These are phyloP conservation scores for Fusarium cyanostomum DNA, from an alignment of 2,329 filamentous ascomycete genomes.

Conservation along the genomic window DNA sequence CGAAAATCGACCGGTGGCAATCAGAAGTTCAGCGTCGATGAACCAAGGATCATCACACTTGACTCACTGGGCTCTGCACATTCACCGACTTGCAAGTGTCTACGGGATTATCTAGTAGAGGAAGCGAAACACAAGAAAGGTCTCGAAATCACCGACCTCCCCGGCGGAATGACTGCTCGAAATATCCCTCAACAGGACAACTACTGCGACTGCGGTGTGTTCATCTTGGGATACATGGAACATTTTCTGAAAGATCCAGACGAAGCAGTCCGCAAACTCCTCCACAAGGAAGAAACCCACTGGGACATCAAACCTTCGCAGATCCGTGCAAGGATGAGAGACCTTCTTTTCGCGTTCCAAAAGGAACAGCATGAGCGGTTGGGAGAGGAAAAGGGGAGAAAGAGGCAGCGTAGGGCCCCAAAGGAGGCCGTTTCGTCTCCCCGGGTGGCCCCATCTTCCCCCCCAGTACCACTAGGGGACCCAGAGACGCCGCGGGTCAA, in stretches of 20 bases:
- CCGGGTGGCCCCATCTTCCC: slow-evolving; percentile 28
- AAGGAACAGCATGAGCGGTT: slow-evolving; percentile 61
- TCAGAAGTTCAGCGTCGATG: slow-evolving; percentile 53
- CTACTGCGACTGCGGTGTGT: slow-evolving; percentile 89
- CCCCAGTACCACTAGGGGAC: slow-evolving; percentile 17
- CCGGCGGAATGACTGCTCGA: slow-evolving; percentile 71
- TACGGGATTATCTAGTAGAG: slow-evolving; percentile 80
- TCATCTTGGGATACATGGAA: slow-evolving; percentile 83
- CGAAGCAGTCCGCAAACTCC: slow-evolving; percentile 71
- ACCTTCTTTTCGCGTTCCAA: slow-evolving; percentile 71
- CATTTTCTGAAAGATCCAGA: slow-evolving; percentile 82
- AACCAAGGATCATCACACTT: slow-evolving; percentile 82
- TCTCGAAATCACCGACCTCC: slow-evolving; percentile 50
- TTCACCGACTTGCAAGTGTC: slow-evolving; percentile 67
- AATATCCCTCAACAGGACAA: slow-evolving; percentile 84
- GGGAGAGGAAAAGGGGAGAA: slow-evolving; percentile 51
- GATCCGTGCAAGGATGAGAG: slow-evolving; percentile 72
- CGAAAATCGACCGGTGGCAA: slow-evolving; percentile 25
- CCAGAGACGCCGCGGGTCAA: slow-evolving; percentile 23
- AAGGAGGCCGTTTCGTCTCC: slow-evolving; percentile 36
- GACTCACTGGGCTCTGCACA: slow-evolving; percentile 82
- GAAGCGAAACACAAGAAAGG: slow-evolving; percentile 74
- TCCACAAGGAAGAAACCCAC: slow-evolving; percentile 63
- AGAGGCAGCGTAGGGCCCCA: slow-evolving; percentile 44
- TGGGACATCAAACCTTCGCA: slow-evolving; percentile 66